phyloP scores from a whole-genome alignment of 2,329 filamentous ascomycete genomes.

The Pseudodiploospora longispora region DNA sequence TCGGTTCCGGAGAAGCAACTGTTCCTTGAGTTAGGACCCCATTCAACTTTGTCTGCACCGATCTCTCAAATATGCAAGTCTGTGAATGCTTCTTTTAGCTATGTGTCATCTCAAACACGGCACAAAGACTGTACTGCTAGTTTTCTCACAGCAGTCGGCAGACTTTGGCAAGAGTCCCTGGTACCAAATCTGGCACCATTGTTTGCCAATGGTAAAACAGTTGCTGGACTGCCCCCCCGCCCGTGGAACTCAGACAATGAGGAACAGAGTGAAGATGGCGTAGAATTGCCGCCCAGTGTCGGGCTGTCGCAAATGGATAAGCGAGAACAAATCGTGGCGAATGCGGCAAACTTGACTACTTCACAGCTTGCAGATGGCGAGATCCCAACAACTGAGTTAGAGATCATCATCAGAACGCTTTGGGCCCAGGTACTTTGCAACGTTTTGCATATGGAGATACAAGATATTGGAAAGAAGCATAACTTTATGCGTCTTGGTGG shows the following conservation, averaged over 20 bases:
- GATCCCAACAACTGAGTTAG: constrained; percentile 1
- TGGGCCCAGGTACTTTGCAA: constrained; percentile 4
- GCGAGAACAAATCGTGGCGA: not conserved
- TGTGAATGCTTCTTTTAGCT: not conserved
- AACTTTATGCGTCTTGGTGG: constrained; percentile 5
- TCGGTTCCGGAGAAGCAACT: constrained; percentile 1
- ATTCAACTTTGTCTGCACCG: constrained; percentile 11
- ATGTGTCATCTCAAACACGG: constrained; percentile 1
- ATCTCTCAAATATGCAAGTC: constrained; percentile 10
- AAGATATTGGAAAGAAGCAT: constrained; percentile 9
- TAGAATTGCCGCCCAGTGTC: not conserved
- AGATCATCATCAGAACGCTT: constrained; percentile 1
- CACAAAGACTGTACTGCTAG: not conserved
- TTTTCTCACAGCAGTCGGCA: constrained; percentile 1
- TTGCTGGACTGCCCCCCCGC: not conserved
- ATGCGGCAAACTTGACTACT: not conserved
- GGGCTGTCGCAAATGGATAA: not conserved
- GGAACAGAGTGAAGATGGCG: not conserved
- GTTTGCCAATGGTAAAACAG: not conserved
- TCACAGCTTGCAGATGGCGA: not conserved
- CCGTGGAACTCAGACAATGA: not conserved
- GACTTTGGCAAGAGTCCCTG: constrained; percentile 2
- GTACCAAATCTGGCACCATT: not conserved
- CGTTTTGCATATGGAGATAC: not conserved
- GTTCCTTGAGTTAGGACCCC: constrained; percentile 16